A percentile compares a stretch with the other conserved stretches of the same genome.
Evolutionary conservation across 176 grass and related monocot species (phyloP).

Genomic region (Pontederia paniculata): DNA sequence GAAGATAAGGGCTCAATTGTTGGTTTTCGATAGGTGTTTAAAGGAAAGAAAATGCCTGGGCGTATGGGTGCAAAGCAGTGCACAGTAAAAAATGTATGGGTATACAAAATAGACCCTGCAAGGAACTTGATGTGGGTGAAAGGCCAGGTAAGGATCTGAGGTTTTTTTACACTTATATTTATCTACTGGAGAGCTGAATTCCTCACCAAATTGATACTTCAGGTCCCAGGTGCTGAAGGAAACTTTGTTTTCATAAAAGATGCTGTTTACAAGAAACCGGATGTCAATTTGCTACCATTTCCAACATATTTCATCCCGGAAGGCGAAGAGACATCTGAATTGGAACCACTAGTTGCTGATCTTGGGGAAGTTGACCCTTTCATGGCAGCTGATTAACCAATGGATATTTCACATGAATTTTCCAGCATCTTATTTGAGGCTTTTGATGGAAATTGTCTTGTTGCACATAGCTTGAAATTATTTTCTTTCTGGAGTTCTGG

Average conservation of each 20-base stretch:
- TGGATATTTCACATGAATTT: not conserved
- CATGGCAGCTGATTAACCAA: conserved; percentile 55
- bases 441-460: too few relatives aligned
- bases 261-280: conserved; percentile 83
- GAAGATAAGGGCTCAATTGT: too few relatives aligned
- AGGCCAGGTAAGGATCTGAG: conserved; percentile 57
- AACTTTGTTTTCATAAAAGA: conserved; percentile 91
- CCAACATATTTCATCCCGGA: conserved; percentile 61
- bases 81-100: conserved; percentile 94
- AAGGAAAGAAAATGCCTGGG: conserved; percentile 91
- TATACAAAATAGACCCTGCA: conserved; percentile 91
- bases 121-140: conserved; percentile 89
- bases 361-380: conserved; percentile 81
- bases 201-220: conserved; percentile 2
- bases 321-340: conserved; percentile 41
- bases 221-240: conserved; percentile 94
- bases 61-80: conserved; percentile 83
- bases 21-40: conserved; percentile 68
- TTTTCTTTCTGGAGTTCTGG: too few relatives aligned
- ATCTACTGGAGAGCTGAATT: conserved; percentile 3
- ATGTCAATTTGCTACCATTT: conserved; percentile 56
- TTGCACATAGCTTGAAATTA: too few relatives aligned
- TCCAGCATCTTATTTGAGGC: too few relatives aligned
- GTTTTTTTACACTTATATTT: not conserved
- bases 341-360: conserved; percentile 49